These are phyloP conservation scores for Rhododendron henanense DNA, from an alignment of 148 eudicot genomes.

Conservation along the genomic window DNA sequence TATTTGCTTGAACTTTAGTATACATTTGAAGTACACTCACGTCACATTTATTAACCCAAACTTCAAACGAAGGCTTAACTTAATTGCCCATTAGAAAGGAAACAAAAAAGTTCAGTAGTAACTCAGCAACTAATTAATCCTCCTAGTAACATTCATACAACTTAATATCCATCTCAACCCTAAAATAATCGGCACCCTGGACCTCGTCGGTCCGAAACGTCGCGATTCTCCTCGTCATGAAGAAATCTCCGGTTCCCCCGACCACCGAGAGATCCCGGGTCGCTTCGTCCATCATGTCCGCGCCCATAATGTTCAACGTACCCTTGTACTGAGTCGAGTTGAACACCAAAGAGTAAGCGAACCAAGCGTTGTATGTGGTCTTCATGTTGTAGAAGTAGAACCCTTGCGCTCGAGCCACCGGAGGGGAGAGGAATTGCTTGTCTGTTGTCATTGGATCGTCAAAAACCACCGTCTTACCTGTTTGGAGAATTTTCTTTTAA, in stretches of 20 bases:
- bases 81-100: not conserved
- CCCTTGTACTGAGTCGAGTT: slow-evolving; percentile 26
- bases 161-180: slow-evolving; percentile 33
- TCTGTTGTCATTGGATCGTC: slow-evolving; percentile 35
- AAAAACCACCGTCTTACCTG: slow-evolving; percentile 22
- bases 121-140: not conserved
- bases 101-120: not conserved
- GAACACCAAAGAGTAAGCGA: slow-evolving; percentile 24
- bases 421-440: slow-evolving; percentile 14
- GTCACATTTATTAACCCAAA: not conserved
- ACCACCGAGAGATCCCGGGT: slow-evolving; percentile 36
- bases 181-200: slow-evolving; percentile 26
- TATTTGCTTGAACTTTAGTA: not conserved
- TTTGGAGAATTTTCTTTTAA: not conserved
- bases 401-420: slow-evolving; percentile 36
- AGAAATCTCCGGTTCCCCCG: slow-evolving; percentile 49
- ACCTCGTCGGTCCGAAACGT: slow-evolving; percentile 21
- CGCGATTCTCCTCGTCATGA: slow-evolving; percentile 33
- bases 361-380: slow-evolving; percentile 29
- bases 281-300: slow-evolving; percentile 19
- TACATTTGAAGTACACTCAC: not conserved
- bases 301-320: slow-evolving; percentile 30
- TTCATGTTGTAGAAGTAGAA: slow-evolving; percentile 35
- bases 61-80: not conserved
- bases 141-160: slow-evolving; percentile 34